These are phyloP conservation scores for Staphylotrichum longicolle DNA, from an alignment of 495 filamentous ascomycete genomes.

Conservation along the genomic window DNA sequence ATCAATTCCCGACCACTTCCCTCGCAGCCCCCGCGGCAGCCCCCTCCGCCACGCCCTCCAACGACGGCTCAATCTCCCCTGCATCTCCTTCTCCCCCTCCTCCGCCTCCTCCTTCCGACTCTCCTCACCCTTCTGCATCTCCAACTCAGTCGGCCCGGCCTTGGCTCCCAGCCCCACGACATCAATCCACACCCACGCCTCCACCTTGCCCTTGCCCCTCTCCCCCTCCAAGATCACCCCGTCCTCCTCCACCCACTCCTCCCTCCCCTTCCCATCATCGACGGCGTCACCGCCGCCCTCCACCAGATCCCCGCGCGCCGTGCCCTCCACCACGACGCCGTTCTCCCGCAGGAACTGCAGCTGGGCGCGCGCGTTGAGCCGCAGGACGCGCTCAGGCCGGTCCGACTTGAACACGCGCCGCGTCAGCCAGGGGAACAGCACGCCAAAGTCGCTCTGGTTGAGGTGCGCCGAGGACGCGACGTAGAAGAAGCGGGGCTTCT, in stretches of 20 bases:
- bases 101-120: conserved; percentile 25
- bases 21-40: conserved; percentile 1
- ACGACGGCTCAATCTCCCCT: conserved; percentile 42
- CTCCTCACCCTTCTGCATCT: conserved; percentile 8
- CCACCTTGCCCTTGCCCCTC: conserved; percentile 16
- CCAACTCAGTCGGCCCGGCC: conserved; percentile 25
- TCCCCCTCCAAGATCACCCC: conserved; percentile 38
- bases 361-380: conserved; percentile 62
- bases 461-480: conserved; percentile 62
- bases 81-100: conserved; percentile 41
- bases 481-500: conserved; percentile 60
- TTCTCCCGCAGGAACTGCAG: conserved; percentile 58
- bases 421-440: conserved; percentile 68
- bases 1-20: not conserved
- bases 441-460: conserved; percentile 73
- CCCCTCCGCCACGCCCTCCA: conserved; percentile 9
- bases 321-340: conserved; percentile 52
- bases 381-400: conserved; percentile 59
- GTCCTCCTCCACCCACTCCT: conserved; percentile 34
- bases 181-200: conserved; percentile 43
- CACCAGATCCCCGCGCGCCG: conserved; percentile 49
- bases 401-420: conserved; percentile 56
- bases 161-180: conserved; percentile 43
- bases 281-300: conserved; percentile 26
- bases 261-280: not conserved